A percentile compares a stretch with the other conserved stretches of the same genome.
Evolutionary conservation across 169 alveolate genomes (phyloP).

Genomic region (Plasmodium malariae): DNA sequence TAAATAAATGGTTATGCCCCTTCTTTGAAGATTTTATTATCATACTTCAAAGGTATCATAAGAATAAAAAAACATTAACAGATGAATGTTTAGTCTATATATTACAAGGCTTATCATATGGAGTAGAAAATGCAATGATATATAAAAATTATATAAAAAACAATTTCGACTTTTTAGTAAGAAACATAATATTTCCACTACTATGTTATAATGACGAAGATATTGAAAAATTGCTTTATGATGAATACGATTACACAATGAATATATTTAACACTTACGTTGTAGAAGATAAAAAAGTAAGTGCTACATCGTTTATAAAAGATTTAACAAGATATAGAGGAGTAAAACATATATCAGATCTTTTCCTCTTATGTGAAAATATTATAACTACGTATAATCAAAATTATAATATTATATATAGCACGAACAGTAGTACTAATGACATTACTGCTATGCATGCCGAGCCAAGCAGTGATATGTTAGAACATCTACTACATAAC

Average conservation of each 20-base stretch:
- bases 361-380: slow-evolving; percentile 40
- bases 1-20: slow-evolving; percentile 73
- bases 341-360: slow-evolving; percentile 45
- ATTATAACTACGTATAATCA: slow-evolving; percentile 58
- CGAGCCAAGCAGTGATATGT: neutral
- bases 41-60: slow-evolving; percentile 41
- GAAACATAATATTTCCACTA: slow-evolving; percentile 47
- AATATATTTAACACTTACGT: slow-evolving; percentile 56
- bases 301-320: slow-evolving; percentile 46
- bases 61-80: slow-evolving; percentile 55
- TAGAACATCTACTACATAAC: slow-evolving; percentile 24
- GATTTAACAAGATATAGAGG: slow-evolving; percentile 73
- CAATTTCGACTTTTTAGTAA: slow-evolving; percentile 40
- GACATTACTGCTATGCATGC: neutral
- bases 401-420: slow-evolving; percentile 31
- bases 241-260: slow-evolving; percentile 64
- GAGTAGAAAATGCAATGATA: slow-evolving; percentile 68
- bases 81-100: slow-evolving; percentile 62
- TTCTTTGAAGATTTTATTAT: slow-evolving; percentile 67
- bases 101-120: slow-evolving; percentile 60
- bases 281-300: slow-evolving; percentile 55
- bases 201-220: slow-evolving; percentile 66
- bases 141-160: slow-evolving; percentile 68
- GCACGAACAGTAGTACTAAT: neutral
- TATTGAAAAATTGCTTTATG: slow-evolving; percentile 43